Conservation (phyloP, 108 stramenopile species). For the Skeletonema marinoi region DNA sequence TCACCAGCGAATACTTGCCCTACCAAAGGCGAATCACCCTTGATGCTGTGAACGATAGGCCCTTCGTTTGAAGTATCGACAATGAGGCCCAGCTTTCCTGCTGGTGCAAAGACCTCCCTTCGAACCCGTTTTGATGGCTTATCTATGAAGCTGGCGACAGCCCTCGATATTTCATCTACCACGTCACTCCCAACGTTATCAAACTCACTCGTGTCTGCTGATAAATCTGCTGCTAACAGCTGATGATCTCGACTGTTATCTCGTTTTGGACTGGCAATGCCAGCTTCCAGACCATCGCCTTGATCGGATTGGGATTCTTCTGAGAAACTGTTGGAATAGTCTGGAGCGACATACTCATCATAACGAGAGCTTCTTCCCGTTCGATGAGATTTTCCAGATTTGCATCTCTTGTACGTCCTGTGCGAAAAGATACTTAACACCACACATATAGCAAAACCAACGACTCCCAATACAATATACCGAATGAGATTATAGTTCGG, state of each 20-base stretch:
- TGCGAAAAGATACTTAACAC: neutral
- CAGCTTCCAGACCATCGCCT: too few relatives aligned
- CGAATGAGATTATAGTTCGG: neutral
- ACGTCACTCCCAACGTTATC: neutral
- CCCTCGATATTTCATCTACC: neutral
- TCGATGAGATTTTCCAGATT: neutral
- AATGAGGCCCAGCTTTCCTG: slow-evolving; percentile 83
- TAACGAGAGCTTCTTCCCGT: neutral
- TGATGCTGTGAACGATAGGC: slow-evolving; percentile 71
- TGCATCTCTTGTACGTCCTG: neutral
- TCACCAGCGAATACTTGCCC: slow-evolving; percentile 69
- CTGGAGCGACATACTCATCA: too few relatives aligned
- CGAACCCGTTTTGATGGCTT: neutral
- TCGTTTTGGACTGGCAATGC: too few relatives aligned
- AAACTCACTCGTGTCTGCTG: neutral
- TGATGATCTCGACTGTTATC: neutral
- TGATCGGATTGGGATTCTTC: too few relatives aligned
- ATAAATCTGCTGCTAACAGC: neutral
- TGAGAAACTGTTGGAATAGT: too few relatives aligned
- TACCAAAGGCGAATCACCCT: slow-evolving; percentile 52
- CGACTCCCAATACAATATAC: neutral
- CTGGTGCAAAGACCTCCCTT: slow-evolving; percentile 57
- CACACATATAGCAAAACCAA: neutral
- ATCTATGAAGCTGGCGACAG: neutral
- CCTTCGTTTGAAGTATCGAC: slow-evolving; percentile 81